These are phyloP conservation scores for Pulveroboletus sp. DNA, from an alignment of 768 basidiomycete species.

Conservation along the genomic window DNA sequence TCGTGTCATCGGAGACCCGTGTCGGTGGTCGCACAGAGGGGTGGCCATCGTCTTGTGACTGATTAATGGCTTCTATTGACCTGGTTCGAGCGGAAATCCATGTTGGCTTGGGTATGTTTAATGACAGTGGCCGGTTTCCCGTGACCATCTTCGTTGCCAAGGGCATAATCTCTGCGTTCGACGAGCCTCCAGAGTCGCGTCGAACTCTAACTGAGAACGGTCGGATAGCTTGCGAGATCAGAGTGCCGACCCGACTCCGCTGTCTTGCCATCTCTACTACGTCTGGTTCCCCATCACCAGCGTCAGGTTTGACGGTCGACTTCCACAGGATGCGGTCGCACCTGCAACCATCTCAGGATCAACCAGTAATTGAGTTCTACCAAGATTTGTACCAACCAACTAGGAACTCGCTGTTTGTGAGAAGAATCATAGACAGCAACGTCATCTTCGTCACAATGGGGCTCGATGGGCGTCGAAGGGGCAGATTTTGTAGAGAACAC, in stretches of 20 bases:
- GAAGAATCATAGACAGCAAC: slow-evolving; percentile 79
- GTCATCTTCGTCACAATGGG: slow-evolving; percentile 38
- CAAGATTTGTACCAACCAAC: slow-evolving; percentile 52
- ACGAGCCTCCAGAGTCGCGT: slow-evolving; percentile 34
- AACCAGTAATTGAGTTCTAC: not conserved
- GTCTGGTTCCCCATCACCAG: slow-evolving; percentile 39
- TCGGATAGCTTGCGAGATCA: slow-evolving; percentile 52
- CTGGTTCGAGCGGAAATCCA: slow-evolving; percentile 13
- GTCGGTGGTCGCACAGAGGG: slow-evolving; percentile 8
- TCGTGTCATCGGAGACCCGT: slow-evolving; percentile 10
- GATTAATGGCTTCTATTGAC: slow-evolving; percentile 29
- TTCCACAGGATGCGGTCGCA: slow-evolving; percentile 86
- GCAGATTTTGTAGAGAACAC: slow-evolving; percentile 27
- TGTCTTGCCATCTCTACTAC: slow-evolving; percentile 28
- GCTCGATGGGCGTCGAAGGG: slow-evolving; percentile 32
- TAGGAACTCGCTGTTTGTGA: slow-evolving; percentile 75
- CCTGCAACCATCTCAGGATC: slow-evolving; percentile 37
- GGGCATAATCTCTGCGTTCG: slow-evolving; percentile 19
- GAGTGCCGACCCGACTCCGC: slow-evolving; percentile 47
- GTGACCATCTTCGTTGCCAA: slow-evolving; percentile 6
- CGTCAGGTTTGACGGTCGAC: slow-evolving; percentile 52
- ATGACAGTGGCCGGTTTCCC: slow-evolving; percentile 17
- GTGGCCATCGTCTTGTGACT: not conserved
- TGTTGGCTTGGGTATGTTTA: slow-evolving; percentile 20
- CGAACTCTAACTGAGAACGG: slow-evolving; percentile 39